phyloP scores from a whole-genome alignment of 176 grass and related monocot genomes.

The Thinopyrum elongatum region DNA sequence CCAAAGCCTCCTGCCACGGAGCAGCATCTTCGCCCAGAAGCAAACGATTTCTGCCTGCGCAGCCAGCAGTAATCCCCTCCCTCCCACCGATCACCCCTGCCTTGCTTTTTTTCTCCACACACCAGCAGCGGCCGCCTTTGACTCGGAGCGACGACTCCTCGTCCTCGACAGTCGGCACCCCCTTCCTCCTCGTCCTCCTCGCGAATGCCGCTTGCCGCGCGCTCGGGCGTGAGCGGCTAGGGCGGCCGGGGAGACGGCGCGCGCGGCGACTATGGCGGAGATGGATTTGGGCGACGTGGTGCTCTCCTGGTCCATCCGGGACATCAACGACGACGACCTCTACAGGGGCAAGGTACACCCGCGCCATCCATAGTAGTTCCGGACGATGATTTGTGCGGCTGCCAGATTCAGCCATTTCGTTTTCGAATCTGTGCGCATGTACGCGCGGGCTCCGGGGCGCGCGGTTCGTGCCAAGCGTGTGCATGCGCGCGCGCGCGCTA shows the following conservation, averaged over 20 bases:
- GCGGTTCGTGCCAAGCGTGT: neutral
- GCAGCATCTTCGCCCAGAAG: conserved; percentile 17
- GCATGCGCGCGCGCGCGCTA: neutral
- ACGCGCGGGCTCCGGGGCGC: neutral
- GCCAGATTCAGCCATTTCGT: neutral
- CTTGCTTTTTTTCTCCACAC: neutral
- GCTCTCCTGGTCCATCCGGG: conserved; percentile 52
- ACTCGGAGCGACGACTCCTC: conserved; percentile 4
- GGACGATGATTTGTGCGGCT: neutral
- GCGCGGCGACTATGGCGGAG: neutral
- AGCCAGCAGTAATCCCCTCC: neutral
- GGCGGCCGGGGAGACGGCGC: neutral
- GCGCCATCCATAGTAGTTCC: neutral
- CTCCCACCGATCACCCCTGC: neutral
- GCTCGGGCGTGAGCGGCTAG: neutral
- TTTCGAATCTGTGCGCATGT: neutral
- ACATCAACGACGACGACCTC: conserved; percentile 38
- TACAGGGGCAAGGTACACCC: conserved; percentile 36
- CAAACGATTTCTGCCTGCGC: neutral
- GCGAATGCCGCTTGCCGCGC: neutral
- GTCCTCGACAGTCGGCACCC: too few relatives aligned
- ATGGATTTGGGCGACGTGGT: conserved; percentile 42
- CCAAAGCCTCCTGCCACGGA: neutral
- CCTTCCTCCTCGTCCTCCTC: neutral
- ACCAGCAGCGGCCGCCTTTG: neutral